These are phyloP conservation scores for Helenozyma baotianmanensis DNA, from an alignment of 805 yeast species.

Conservation along the genomic window DNA sequence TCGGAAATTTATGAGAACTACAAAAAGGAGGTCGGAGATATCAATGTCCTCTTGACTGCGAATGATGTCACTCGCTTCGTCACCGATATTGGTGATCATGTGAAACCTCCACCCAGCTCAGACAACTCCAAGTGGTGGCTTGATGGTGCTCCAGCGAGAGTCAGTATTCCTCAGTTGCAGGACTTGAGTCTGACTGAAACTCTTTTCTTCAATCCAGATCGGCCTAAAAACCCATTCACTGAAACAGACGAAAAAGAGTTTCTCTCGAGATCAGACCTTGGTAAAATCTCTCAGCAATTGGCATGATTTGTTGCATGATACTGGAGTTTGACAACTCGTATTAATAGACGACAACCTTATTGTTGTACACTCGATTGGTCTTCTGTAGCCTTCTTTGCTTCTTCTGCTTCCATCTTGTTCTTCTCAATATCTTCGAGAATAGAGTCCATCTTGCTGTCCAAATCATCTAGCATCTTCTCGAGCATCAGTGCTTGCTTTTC, in stretches of 20 bases:
- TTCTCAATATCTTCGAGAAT: conserved; percentile 47
- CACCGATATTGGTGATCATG: conserved; percentile 28
- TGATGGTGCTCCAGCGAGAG: conserved; percentile 70
- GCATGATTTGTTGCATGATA: too few relatives aligned
- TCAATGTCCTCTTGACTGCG: conserved; percentile 31
- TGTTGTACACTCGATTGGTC: too few relatives aligned
- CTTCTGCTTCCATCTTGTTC: conserved; percentile 6
- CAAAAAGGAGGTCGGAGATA: conserved; percentile 44
- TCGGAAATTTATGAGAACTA: conserved; percentile 55
- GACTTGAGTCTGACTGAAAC: conserved; percentile 20
- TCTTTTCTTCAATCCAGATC: conserved; percentile 56
- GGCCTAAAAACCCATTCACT: conserved; percentile 71
- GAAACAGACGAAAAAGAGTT: conserved; percentile 51
- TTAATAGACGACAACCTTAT: too few relatives aligned
- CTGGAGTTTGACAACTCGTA: too few relatives aligned
- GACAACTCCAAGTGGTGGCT: conserved; percentile 91
- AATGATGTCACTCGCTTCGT: conserved; percentile 22
- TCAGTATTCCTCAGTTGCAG: conserved; percentile 46
- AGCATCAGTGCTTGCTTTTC: conserved; percentile 58
- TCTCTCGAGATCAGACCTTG: conserved; percentile 23
- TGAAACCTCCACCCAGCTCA: conserved; percentile 85
- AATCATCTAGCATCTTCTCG: conserved; percentile 59
- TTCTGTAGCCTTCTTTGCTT: too few relatives aligned
- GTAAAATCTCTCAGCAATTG: too few relatives aligned
- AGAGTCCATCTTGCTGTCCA: conserved; percentile 61